phyloP scores from a whole-genome alignment of 225 moss, liverwort and hornwort species.

The Lunularia cruciata region DNA sequence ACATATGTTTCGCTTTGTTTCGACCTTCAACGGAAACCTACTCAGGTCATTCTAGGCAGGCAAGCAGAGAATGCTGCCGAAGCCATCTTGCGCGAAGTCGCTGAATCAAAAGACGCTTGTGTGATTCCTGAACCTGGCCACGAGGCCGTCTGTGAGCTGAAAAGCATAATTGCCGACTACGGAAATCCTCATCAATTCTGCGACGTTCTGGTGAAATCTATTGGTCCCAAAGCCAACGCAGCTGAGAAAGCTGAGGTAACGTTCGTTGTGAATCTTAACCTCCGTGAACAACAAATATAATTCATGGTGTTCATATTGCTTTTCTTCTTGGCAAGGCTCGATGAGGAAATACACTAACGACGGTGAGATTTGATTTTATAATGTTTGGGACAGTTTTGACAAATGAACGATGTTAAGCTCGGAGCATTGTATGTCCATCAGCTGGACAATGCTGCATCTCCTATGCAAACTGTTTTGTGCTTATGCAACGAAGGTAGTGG shows the following conservation, averaged over 20 bases:
- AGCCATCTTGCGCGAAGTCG: constrained; percentile 60
- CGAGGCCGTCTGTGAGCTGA: constrained; percentile 42
- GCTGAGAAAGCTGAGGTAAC: background rate
- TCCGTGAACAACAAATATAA: too few relatives aligned
- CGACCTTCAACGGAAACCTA: background rate
- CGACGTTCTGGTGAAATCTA: constrained; percentile 40
- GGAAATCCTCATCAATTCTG: constrained; percentile 59
- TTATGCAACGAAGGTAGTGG: constrained; percentile 68
- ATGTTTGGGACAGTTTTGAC: constrained; percentile 63
- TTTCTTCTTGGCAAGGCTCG: too few relatives aligned
- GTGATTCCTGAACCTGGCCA: constrained; percentile 50
- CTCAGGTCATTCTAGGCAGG: constrained; percentile 78
- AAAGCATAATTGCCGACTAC: constrained; percentile 32
- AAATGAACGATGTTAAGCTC: constrained; percentile 58
- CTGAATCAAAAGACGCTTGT: constrained; percentile 55
- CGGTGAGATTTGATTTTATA: too few relatives aligned
- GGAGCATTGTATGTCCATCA: constrained; percentile 78
- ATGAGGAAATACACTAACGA: too few relatives aligned
- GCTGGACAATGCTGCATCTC: constrained; percentile 75
- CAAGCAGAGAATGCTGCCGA: constrained; percentile 60
- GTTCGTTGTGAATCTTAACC: constrained; percentile 12
- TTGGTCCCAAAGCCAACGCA: background rate
- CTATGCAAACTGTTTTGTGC: constrained; percentile 61
- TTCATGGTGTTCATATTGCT: too few relatives aligned
- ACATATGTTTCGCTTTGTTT: too few relatives aligned